Base-by-base conservation (phyloP, 2,329 filamentous ascomycete genomes). In the Penicillium sumatraense region DNA sequence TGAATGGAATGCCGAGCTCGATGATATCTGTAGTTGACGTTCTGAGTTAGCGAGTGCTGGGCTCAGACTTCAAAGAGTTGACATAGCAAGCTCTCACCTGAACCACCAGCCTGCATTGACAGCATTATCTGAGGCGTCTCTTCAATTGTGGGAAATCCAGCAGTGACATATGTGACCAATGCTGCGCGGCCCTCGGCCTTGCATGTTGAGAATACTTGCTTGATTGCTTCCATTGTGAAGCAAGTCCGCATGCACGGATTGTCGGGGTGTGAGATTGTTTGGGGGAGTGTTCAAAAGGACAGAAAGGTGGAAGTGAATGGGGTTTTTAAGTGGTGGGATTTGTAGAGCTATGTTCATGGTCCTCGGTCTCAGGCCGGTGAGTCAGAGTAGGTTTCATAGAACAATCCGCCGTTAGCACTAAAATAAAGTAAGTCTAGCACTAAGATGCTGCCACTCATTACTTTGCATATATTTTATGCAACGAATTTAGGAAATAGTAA, bases 1-100 rank as follows among this genome's bases (percentile, higher is more conserved):
- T 96, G 78, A 98, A 98, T 45, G 93, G 93, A 51, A 96, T 86
- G 58, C 93, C 93, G 62, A 98, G 87, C 75, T 98, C 93, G 70
- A 98, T 93, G 56, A 98, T 81, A 75, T 98, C 93, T 91, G 63
- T 11, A 16, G 8, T 49, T 11, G 24, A 10, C 16, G 14, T 42
- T 27, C n/a, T n/a, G n/a, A n/a, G 13, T 51, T 40, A 44, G 21
- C 7, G 23, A 14, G 20, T 3, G 18, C 10, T 4, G 8, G 18
- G 16, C 10, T 35, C 9, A n/a, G 14, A 5, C 3, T 16, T 62
- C 51, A 31, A 7, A 31, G 1, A 5, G 29, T 31, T 10, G 21
- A 49, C n/a, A 16, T 38, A 18, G 16, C 3, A 40, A 42, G 41
- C 24, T 49, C 81, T 65, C 79, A 93, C 90, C 90, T 66, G 92